These are phyloP conservation scores for Venturia aucupariae DNA, from an alignment of 2,329 filamentous ascomycete species.

Conservation along the genomic window DNA sequence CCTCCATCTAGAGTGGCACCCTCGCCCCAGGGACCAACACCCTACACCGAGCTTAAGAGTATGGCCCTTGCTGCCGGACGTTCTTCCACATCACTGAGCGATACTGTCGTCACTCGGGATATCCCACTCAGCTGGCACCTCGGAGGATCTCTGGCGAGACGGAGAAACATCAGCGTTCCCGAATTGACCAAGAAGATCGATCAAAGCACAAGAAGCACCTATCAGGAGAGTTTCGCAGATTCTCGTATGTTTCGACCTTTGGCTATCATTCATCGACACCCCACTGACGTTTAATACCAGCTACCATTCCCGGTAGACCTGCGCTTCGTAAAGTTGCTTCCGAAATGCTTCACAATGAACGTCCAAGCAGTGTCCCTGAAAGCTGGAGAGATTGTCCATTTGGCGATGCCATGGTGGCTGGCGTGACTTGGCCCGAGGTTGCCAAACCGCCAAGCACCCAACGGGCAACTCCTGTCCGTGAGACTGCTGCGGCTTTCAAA, in stretches of 20 bases:
- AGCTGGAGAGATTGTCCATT: constrained; percentile 31
- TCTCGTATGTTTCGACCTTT: constrained; percentile 27
- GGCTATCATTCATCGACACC: neutral
- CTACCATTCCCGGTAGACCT: constrained; percentile 33
- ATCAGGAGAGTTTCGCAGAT: constrained; percentile 30
- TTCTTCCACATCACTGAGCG: constrained; percentile 31
- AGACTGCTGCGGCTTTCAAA: constrained; percentile 17
- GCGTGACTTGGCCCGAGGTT: constrained; percentile 28
- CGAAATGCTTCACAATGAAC: constrained; percentile 28
- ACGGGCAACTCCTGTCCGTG: constrained; percentile 17
- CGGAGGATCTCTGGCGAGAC: constrained; percentile 28
- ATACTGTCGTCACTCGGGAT: constrained; percentile 28
- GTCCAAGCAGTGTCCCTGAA: constrained; percentile 31
- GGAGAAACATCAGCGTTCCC: constrained; percentile 33
- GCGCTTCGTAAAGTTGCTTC: constrained; percentile 28
- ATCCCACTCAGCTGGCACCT: constrained; percentile 25
- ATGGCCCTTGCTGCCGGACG: constrained; percentile 29
- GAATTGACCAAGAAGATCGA: constrained; percentile 25
- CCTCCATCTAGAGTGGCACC: constrained; percentile 2
- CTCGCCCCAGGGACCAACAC: neutral
- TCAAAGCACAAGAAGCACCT: constrained; percentile 20
- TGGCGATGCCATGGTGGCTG: constrained; percentile 31
- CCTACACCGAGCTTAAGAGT: constrained; percentile 18
- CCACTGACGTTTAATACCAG: constrained; percentile 15
- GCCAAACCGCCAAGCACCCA: constrained; percentile 18